Conservation (phyloP, 2,329 filamentous ascomycete genomes). For the Emergomyces pasteurianus region DNA sequence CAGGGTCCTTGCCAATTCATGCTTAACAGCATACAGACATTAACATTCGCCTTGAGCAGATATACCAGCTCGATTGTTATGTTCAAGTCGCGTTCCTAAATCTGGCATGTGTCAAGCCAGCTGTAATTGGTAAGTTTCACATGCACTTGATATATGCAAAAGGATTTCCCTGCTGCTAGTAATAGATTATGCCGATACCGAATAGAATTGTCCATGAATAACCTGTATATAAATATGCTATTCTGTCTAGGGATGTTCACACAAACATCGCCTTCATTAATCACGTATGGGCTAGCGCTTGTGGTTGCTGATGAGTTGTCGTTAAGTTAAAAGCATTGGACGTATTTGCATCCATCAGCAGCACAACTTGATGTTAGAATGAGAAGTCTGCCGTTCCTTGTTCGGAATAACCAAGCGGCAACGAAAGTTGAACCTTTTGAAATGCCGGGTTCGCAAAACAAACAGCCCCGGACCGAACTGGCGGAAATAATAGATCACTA, state of each 20-base stretch:
- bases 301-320: constrained; percentile 2
- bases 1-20: background rate
- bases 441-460: constrained; percentile 7
- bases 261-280: background rate
- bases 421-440: constrained; percentile 9
- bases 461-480: constrained; percentile 4
- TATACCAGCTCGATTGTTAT: constrained; percentile 5
- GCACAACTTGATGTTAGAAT: constrained; percentile 4
- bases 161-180: background rate
- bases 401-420: constrained; percentile 10
- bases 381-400: constrained; percentile 4
- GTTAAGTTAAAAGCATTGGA: constrained; percentile 3
- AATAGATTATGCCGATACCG: background rate
- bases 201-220: background rate
- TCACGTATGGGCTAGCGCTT: background rate
- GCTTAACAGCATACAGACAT: background rate
- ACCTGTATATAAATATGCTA: background rate
- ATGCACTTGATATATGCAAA: constrained; percentile 6
- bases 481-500: background rate
- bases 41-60: background rate
- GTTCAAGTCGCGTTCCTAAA: background rate
- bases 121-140: constrained; percentile 4
- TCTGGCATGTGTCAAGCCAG: constrained; percentile 9
- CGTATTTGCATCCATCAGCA: constrained; percentile 5
- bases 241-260: background rate